phyloP scores from a whole-genome alignment of 768 basidiomycete genomes.

The Calocera cornea region DNA sequence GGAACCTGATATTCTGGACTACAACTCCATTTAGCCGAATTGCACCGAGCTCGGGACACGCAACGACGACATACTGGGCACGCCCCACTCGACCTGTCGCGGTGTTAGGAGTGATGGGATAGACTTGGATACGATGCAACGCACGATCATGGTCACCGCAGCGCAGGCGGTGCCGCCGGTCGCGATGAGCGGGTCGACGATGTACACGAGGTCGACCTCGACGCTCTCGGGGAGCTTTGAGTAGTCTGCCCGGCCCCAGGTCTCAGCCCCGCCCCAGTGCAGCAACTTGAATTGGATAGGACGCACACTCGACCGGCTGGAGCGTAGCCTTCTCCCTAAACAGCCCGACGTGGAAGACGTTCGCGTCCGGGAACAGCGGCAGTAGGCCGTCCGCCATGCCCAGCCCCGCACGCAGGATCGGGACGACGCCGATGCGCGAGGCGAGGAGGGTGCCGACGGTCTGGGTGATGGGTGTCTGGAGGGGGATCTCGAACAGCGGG shows the following conservation, averaged over 20 bases:
- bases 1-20: conserved; percentile 65
- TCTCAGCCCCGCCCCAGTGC: too few species aligned
- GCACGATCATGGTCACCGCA: conserved; percentile 64
- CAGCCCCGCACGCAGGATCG: conserved; percentile 83
- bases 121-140: too few species aligned
- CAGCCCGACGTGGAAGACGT: conserved; percentile 82
- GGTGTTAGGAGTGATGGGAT: background rate
- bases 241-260: conserved; percentile 45
- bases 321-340: conserved; percentile 76
- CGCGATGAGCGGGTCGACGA: conserved; percentile 86
- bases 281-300: too few species aligned
- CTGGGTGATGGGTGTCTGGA: conserved; percentile 67
- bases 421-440: conserved; percentile 69
- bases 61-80: conserved; percentile 37
- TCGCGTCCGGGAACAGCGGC: conserved; percentile 72
- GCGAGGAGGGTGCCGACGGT: conserved; percentile 69
- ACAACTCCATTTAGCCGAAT: conserved; percentile 7
- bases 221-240: conserved; percentile 71
- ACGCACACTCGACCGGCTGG: conserved; percentile 79
- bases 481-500: conserved; percentile 5
- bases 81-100: conserved; percentile 49
- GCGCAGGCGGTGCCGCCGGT: conserved; percentile 88
- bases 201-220: conserved; percentile 68
- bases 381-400: conserved; percentile 86
- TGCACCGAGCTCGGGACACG: conserved; percentile 17